These are phyloP conservation scores for Pseudogymnoascus sp. DNA, from an alignment of 2,329 filamentous ascomycete genomes.

Conservation along the genomic window DNA sequence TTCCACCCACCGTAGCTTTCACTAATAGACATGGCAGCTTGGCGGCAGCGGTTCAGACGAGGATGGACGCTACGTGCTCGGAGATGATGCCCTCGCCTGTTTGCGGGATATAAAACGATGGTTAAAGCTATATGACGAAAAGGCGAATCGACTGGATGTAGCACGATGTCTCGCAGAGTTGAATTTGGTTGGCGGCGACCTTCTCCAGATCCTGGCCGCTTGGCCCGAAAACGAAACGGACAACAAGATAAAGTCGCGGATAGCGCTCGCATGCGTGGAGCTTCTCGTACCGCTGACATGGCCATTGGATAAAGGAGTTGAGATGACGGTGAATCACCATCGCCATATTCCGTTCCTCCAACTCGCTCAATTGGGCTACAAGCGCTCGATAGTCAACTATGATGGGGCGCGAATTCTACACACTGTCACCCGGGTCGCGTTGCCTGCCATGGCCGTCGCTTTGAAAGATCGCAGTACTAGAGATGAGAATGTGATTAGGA, in stretches of 20 bases:
- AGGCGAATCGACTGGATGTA: conserved; percentile 88
- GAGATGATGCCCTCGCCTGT: conserved; percentile 86
- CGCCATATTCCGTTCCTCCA: conserved; percentile 84
- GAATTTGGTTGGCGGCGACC: conserved; percentile 81
- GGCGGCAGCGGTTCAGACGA: conserved; percentile 74
- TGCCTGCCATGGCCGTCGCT: conserved; percentile 77
- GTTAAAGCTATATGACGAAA: conserved; percentile 90
- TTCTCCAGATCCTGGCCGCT: conserved; percentile 77
- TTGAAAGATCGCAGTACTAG: conserved; percentile 66
- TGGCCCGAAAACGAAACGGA: conserved; percentile 69
- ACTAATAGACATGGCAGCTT: conserved; percentile 47
- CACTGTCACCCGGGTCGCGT: conserved; percentile 67
- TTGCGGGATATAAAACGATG: conserved; percentile 91
- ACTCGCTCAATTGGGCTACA: conserved; percentile 81
- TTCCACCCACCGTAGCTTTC: neutral
- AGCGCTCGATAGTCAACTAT: conserved; percentile 77
- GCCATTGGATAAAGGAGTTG: conserved; percentile 73
- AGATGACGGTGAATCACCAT: conserved; percentile 88
- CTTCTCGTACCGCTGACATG: conserved; percentile 88
- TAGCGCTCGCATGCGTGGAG: conserved; percentile 81
- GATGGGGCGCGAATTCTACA: conserved; percentile 70
- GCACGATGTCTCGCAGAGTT: conserved; percentile 86
- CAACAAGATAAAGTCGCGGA: conserved; percentile 66
- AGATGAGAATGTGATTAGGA: conserved; percentile 87
- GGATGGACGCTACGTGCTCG: conserved; percentile 75